These are phyloP conservation scores for Pyracantha coccinea DNA, from an alignment of 331 rosid genomes.

Conservation along the genomic window DNA sequence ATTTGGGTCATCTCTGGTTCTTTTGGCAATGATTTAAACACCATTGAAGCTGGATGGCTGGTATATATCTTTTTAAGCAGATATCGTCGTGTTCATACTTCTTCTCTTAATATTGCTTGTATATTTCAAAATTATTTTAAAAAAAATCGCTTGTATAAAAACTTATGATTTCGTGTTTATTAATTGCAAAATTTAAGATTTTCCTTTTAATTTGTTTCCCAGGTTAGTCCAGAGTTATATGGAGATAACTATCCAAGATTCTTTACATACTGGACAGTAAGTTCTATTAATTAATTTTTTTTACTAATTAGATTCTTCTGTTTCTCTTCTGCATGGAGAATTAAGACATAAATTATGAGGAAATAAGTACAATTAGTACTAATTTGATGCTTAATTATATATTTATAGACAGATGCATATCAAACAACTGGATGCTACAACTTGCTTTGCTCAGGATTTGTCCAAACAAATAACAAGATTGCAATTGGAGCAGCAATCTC, in stretches of 20 bases:
- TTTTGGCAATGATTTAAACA: conserved; percentile 77
- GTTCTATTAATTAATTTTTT: conserved; percentile 16
- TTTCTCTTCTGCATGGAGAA: background rate
- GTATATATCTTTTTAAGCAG: conserved; percentile 13
- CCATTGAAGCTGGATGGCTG: conserved; percentile 99
- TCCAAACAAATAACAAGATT: conserved; percentile 85
- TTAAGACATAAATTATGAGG: background rate
- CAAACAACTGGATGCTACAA: conserved; percentile 97
- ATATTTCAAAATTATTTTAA: no score
- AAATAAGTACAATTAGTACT: background rate
- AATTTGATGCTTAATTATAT: background rate
- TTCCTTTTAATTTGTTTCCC: conserved; percentile 5
- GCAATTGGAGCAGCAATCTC: conserved; percentile 97
- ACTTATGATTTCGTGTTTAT: no score
- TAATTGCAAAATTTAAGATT: background rate
- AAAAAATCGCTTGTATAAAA: no score
- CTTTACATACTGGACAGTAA: conserved; percentile 98
- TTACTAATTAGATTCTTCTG: background rate
- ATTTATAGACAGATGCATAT: conserved; percentile 82
- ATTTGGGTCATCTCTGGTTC: conserved; percentile 97
- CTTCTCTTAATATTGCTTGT: no score
- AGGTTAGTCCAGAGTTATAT: conserved; percentile 96
- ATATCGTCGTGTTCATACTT: background rate
- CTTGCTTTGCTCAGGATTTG: conserved; percentile 91
- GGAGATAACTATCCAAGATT: conserved; percentile 90